A percentile compares a stretch with the other conserved stretches of the same genome.
These are phyloP conservation scores for Rhizoctonia solani DNA, from an alignment of 1,284 basidiomycete species.

Conservation along the genomic window DNA sequence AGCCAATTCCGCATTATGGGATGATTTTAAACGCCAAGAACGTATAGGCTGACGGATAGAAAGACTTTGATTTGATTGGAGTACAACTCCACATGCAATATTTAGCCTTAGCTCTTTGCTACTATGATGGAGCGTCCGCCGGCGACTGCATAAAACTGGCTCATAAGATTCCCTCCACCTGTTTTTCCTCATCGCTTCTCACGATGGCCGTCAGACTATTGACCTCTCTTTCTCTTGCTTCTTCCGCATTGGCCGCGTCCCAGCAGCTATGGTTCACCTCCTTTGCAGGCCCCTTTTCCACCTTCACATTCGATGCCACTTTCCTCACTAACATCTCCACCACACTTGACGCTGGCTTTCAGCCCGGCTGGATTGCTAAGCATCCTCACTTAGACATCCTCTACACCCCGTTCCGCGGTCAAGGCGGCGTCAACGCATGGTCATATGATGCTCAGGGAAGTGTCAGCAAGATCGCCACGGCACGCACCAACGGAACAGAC, in stretches of 20 bases:
- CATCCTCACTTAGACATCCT: neutral
- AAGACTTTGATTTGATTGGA: no score
- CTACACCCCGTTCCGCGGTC: neutral
- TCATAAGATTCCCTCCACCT: no score
- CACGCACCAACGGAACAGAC: constrained; percentile 22
- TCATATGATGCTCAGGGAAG: constrained; percentile 24
- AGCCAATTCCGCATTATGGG: no score
- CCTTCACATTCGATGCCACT: neutral
- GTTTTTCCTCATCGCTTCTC: no score
- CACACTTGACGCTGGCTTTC: constrained; percentile 15
- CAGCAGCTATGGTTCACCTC: constrained; percentile 17
- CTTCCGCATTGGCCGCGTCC: neutral
- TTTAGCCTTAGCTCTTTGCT: no score
- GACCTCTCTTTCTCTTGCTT: neutral
- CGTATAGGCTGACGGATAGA: no score
- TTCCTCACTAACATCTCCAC: constrained; percentile 1
- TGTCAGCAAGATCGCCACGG: constrained; percentile 31
- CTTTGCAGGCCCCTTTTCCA: constrained; percentile 3
- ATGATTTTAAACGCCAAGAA: no score
- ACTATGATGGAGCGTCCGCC: no score
- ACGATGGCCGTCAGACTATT: neutral
- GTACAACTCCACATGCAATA: no score
- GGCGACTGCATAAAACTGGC: no score
- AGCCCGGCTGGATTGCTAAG: constrained; percentile 14
- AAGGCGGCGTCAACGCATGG: constrained; percentile 7